Conservation (phyloP, 495 filamentous ascomycete genomes). For the Tuber umbilicatum region DNA sequence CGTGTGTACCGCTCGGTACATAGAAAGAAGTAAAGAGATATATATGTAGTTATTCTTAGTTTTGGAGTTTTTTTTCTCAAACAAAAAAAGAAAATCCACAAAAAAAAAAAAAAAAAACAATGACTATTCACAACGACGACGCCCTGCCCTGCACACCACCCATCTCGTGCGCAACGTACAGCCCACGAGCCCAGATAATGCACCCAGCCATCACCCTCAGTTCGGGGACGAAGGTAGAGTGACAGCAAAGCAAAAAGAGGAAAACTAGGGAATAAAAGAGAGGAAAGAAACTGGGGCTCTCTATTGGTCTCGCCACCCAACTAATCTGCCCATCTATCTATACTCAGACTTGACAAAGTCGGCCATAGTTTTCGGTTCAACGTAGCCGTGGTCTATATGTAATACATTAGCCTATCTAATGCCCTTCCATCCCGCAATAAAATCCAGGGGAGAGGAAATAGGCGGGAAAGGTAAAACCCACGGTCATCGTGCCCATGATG, state of each 20-base stretch:
- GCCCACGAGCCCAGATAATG: background rate
- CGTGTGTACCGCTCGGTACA: background rate
- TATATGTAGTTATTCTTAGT: background rate
- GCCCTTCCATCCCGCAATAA: background rate
- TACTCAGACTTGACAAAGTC: slow-evolving; percentile 91
- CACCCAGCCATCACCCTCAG: background rate
- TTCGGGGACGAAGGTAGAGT: background rate
- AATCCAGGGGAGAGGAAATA: background rate
- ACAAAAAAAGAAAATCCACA: background rate
- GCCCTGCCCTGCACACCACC: background rate
- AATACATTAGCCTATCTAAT: background rate
- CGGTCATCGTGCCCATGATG: slow-evolving; percentile 46
- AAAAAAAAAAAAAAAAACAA: background rate
- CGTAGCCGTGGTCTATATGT: slow-evolving; percentile 49
- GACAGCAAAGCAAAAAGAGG: background rate
- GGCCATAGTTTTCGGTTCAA: slow-evolving; percentile 70
- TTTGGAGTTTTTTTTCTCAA: background rate
- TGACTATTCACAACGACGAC: slow-evolving; percentile 1
- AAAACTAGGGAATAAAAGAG: background rate
- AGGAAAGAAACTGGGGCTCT: background rate
- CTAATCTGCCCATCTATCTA: slow-evolving; percentile 51
- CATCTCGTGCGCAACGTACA: background rate
- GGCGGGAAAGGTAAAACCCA: slow-evolving; percentile 9
- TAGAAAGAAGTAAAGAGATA: background rate
- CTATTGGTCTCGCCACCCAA: slow-evolving; percentile 3